These are phyloP conservation scores for Coccinonectria pachysandricola DNA, from an alignment of 2,329 filamentous ascomycete species.

Conservation along the genomic window DNA sequence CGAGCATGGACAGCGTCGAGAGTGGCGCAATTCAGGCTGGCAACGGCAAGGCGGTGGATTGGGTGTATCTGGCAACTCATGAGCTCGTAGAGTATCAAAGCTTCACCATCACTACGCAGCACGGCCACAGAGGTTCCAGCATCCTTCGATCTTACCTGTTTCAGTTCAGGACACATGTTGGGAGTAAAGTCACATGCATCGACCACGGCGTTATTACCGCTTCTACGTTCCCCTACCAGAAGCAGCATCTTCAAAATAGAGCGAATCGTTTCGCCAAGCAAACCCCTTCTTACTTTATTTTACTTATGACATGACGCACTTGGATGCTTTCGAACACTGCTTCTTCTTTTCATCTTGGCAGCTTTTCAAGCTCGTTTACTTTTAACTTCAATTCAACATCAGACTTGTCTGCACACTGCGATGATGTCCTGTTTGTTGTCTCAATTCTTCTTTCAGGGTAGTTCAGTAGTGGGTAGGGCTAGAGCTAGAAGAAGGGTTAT, in stretches of 20 bases:
- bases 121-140: too few species aligned
- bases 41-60: constrained; percentile 39
- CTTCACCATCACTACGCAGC: too few species aligned
- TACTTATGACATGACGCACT: constrained; percentile 13
- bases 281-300: constrained; percentile 8
- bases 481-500: too few species aligned
- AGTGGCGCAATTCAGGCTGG: constrained; percentile 50
- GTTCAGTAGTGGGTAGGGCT: too few species aligned
- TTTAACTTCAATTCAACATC: constrained; percentile 5
- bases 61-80: constrained; percentile 37
- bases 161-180: constrained; percentile 19
- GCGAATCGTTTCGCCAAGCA: constrained; percentile 10
- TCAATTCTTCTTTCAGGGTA: too few species aligned
- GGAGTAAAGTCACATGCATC: constrained; percentile 29
- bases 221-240: too few species aligned
- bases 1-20: constrained; percentile 36
- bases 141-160: constrained; percentile 11
- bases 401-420: too few species aligned
- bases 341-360: constrained; percentile 5
- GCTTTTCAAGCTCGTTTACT: constrained; percentile 3
- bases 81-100: too few species aligned
- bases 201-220: constrained; percentile 24
- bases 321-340: constrained; percentile 10
- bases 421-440: too few species aligned
- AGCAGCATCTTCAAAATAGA: constrained; percentile 9